These are phyloP conservation scores for Fusarium sororula DNA, from an alignment of 2,329 filamentous ascomycete genomes.

Conservation along the genomic window DNA sequence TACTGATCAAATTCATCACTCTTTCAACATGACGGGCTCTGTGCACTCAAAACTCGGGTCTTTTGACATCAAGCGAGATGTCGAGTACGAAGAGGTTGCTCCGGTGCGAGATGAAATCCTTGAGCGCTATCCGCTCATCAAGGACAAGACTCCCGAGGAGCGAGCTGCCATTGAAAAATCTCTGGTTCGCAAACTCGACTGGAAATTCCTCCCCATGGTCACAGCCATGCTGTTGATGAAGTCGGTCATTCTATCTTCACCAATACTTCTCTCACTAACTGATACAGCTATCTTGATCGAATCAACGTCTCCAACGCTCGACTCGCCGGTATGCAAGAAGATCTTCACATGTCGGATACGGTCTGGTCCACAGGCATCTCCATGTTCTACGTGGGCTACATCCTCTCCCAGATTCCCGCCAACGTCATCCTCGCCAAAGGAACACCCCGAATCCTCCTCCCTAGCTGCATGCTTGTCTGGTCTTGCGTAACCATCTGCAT, in stretches of 20 bases:
- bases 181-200: constrained; percentile 42
- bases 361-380: constrained; percentile 54
- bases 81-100: constrained; percentile 19
- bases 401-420: constrained; percentile 56
- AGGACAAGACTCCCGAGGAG: not conserved
- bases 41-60: constrained; percentile 3
- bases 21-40: constrained; percentile 1
- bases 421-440: constrained; percentile 56
- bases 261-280: not conserved
- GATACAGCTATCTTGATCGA: constrained; percentile 57
- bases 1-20: too few relatives aligned
- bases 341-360: constrained; percentile 47
- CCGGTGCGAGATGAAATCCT: constrained; percentile 11
- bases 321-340: constrained; percentile 49
- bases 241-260: constrained; percentile 4
- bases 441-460: constrained; percentile 48
- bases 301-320: constrained; percentile 59
- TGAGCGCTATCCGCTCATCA: constrained; percentile 17
- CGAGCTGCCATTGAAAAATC: constrained; percentile 39
- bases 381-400: constrained; percentile 57
- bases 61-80: constrained; percentile 6
- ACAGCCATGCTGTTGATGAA: constrained; percentile 44
- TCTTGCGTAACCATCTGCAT: constrained; percentile 56
- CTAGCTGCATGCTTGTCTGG: constrained; percentile 53
- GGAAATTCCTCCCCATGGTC: constrained; percentile 41